Base-by-base conservation (phyloP, 1,139 yeast genomes). In the Sugiyamaella novakii region DNA sequence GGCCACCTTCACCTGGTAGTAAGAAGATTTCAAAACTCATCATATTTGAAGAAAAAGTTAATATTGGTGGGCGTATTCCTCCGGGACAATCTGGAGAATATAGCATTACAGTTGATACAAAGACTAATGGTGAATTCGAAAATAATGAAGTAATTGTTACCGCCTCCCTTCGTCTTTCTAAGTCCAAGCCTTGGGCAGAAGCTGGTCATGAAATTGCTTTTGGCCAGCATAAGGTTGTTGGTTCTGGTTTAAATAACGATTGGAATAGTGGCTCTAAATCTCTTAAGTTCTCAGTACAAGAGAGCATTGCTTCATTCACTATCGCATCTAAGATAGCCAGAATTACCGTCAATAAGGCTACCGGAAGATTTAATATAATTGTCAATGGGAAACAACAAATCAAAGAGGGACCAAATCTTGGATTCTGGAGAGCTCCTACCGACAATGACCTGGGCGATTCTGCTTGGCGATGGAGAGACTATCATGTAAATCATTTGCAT, bases 341-440 rank as follows among this genome's bases (percentile, higher is more conserved):
- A 7, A 29, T 51, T 27, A 14, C 34, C 8, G 55, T 58, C 27
- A 44, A 46, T 49, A 59, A 52, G 47, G 37, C 47, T 11, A 48
- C 46, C 5, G 59, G 58, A 11, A 42, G 51, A 27, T 42, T 60
- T 24, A 30, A 45, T 1, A 43, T 60, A 38, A 31, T 42, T 21
- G 58, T 56, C 14, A 49, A 55, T 34, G 58, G 54, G 19, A 47
- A 45, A 14, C 38, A 44, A 14, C 48, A 52, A 21, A 41, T 54
- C 15, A 43, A 54, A 19, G 45, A 40, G 1, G 60, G 56, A 0
- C 62, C 54, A 1, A 33, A 40, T 15, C 47, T 59, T 25, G 59
- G 59, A 17, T 50, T 67, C 50, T 69, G 68, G 69, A 58, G 73
- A 46, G 66, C 73, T 3, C 64, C 66, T 18, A 67, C 64, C 17